Percentiles rank a stretch among this genome's conserved stretches.
These are phyloP conservation scores for Schizosaccharomyces pombe DNA, from an alignment of 805 yeast genomes.

Conservation along the genomic window DNA sequence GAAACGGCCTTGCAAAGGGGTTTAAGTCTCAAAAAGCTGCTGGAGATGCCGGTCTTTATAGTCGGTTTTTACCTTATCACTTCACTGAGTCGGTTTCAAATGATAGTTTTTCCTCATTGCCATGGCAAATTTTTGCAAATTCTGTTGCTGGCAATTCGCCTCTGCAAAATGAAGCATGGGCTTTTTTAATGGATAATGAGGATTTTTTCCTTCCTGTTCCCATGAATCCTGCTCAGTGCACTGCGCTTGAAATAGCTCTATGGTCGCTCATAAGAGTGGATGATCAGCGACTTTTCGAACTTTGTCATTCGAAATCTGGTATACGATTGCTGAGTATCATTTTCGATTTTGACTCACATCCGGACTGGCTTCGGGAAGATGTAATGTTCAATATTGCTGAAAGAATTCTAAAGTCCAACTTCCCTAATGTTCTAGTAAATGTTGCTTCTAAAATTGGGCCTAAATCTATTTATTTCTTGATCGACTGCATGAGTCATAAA, in stretches of 20 bases:
- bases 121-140: not conserved
- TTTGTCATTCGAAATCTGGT: not conserved
- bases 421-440: not conserved
- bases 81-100: slow-evolving; percentile 8
- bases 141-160: not conserved
- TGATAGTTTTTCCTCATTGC: slow-evolving; percentile 22
- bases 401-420: not conserved
- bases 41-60: not conserved
- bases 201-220: not conserved
- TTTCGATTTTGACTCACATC: not conserved
- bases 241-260: not conserved
- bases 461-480: not conserved
- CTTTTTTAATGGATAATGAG: not conserved
- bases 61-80: not conserved
- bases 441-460: not conserved
- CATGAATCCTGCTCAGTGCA: not conserved
- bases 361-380: not conserved
- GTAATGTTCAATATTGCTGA: not conserved
- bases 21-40: not conserved
- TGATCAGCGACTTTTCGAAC: not conserved
- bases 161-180: not conserved
- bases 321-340: not conserved
- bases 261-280: not conserved
- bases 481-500: not conserved
- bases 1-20: not conserved